Base-by-base conservation (phyloP, 257 asterid species). In the Misopates orontium region DNA sequence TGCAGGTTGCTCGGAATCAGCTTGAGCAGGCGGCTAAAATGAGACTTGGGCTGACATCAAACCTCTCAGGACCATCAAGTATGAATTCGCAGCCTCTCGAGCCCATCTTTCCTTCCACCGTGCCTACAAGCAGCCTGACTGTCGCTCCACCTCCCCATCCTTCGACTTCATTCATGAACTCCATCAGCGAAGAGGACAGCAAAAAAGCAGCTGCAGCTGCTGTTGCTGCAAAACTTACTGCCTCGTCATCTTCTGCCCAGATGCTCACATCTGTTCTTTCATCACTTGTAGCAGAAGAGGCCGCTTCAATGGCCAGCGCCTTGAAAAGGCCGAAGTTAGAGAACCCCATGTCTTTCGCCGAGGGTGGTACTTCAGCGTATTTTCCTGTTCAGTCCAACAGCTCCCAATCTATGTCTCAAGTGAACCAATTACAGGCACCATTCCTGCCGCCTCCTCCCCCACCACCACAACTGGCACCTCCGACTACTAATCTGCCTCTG, bases 231-330 rank as follows among this genome's bases (percentile, higher is more conserved):
- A 88, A 94, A 81, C 87, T 94, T 5, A 73, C 96, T 24, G 92
- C 95, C 16, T 90, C 96, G 14, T 73, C 95, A 23, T 88, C 99
- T 61, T 90, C 99, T 1, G 97, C 97, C 0, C 96, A 94, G 75
- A 86, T 94, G 99, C 84, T 94, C 28, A 83, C 95, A 2, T 86
- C 97, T 17, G 84, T 90, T 4, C 88, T 94, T 54, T 90, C 97
- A 22, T 86, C 95, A 52, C 92, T 94, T 42, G 97, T 84, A 18
- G 97, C 97, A 0, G 96, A 94, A 79, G 97, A 94, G 77, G 95
- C 85, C 50, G 97, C 95, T 13, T 80, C 97, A 36, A 76, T 74
- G 89, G 74, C 84, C 75, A 74, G 79, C 45, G 89, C 94, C 54
- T 73, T 81, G 74, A 94, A 94, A 78, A 77, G 95, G 83, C 89